Evolutionary conservation across 1,284 basidiomycete genomes (phyloP), one percentile per base, ranked within the genome.

Genomic region (Leccinum fallax): DNA sequence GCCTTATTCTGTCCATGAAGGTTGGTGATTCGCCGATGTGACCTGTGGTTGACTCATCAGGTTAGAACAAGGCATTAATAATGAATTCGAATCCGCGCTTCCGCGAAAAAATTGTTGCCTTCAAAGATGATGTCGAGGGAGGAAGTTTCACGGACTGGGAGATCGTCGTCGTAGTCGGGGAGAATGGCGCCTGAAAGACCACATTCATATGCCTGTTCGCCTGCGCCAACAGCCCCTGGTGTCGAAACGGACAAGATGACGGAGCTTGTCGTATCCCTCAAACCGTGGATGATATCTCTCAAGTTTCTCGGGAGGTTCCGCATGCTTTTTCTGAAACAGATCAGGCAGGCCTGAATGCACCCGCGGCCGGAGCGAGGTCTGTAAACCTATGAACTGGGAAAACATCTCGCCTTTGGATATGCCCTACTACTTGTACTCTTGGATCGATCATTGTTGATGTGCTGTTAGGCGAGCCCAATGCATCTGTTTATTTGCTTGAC

Each of bases 181-280:
- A 98, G 83, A 98, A 98, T 77, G 95, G 95, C 58, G 98, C 94
- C 10, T 95, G 95, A 53, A 98, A 98, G 84, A 97, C 96, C 55
- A 98, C 95, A 0, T 93, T 98, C 74, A 93, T 98, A 62, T 91
- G 94, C 66, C 80, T 98, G 60, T 84, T 98, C 59, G 94, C 94
- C 84, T 9, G 32, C 32, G 32, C 32, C 32, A 28, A 28, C 26
- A 24, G 57, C 62, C 24, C 95, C 95, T 8, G 96, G 98, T 79
- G 78, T 85, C 64, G 89, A 90, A 76, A 85, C 87, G 36, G 89
- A 93, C 76, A 92, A 90, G 77, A 87, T 90, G 78, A 21, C 19
- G 19, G 83, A 87, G 49, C 79, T 94, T 54, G 78, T 88, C 9
- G 94, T 98, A 13, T 97, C 94, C 38, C 84, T 97, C 74, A 98